These are phyloP conservation scores for Fragilaria radians DNA, from an alignment of 108 stramenopile species.

Conservation along the genomic window DNA sequence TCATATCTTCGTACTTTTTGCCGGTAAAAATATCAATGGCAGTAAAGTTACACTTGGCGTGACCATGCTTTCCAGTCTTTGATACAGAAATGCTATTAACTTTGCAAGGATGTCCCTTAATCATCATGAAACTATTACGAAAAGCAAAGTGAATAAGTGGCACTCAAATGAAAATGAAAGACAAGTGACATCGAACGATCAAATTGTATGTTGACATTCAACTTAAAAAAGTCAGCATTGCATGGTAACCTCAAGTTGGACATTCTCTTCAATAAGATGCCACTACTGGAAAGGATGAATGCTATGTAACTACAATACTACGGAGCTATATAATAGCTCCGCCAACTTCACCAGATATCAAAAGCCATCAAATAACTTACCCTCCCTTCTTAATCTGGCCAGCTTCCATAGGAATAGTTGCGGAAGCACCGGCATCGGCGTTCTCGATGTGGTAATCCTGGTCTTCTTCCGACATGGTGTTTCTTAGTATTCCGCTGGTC, in stretches of 20 bases:
- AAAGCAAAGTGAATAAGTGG: not conserved
- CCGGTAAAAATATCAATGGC: slow-evolving; percentile 99
- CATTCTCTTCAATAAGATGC: too few species aligned
- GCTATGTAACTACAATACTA: too few species aligned
- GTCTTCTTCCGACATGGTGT: slow-evolving; percentile 79
- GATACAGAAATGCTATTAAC: slow-evolving; percentile 96
- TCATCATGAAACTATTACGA: slow-evolving; percentile 78
- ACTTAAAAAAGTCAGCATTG: not conserved
- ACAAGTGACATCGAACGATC: too few species aligned
- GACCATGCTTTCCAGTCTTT: slow-evolving; percentile 99
- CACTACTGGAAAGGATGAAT: too few species aligned
- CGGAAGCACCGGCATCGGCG: slow-evolving; percentile 89
- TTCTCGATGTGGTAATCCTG: slow-evolving; percentile 75
- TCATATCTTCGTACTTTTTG: slow-evolving; percentile 99
- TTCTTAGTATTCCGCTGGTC: too few species aligned
- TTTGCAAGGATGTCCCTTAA: slow-evolving; percentile 99
- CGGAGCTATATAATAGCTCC: too few species aligned
- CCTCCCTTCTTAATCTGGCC: slow-evolving; percentile 94
- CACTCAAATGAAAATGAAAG: too few species aligned
- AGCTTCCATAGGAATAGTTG: slow-evolving; percentile 90
- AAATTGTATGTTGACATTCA: not conserved
- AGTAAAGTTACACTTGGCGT: slow-evolving; percentile 99
- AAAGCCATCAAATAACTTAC: slow-evolving; percentile 47
- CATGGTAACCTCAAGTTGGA: not conserved
- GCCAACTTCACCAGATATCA: too few species aligned